phyloP scores from a whole-genome alignment of 2,329 filamentous ascomycete genomes.

The Trichoderma sp. region DNA sequence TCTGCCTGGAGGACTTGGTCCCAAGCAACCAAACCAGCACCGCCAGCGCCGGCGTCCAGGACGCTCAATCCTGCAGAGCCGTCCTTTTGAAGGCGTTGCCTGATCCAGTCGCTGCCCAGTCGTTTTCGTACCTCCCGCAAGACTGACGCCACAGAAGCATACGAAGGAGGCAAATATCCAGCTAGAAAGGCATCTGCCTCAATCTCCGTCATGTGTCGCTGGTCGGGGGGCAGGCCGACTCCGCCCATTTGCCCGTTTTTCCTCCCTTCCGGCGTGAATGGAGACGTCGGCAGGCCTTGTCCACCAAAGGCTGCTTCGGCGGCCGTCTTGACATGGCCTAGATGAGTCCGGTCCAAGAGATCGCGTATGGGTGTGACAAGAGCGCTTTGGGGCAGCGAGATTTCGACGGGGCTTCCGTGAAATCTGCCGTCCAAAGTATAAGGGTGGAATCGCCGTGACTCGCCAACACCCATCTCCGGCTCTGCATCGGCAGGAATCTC shows the following conservation, averaged over 20 bases:
- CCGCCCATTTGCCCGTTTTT: conserved; percentile 62
- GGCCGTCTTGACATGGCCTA: conserved; percentile 72
- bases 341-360: conserved; percentile 67
- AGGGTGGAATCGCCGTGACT: conserved; percentile 65
- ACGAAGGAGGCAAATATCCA: conserved; percentile 68
- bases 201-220: conserved; percentile 70
- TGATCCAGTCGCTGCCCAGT: conserved; percentile 70
- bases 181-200: conserved; percentile 74
- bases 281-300: conserved; percentile 71
- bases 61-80: conserved; percentile 61
- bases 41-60: conserved; percentile 73
- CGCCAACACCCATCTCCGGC: conserved; percentile 33
- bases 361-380: conserved; percentile 70
- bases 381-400: conserved; percentile 70
- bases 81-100: conserved; percentile 60
- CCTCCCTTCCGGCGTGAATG: conserved; percentile 64
- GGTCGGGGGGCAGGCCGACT: conserved; percentile 64
- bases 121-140: conserved; percentile 74
- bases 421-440: conserved; percentile 75
- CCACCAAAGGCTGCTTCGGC: conserved; percentile 79
- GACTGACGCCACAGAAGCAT: conserved; percentile 66
- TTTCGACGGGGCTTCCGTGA: conserved; percentile 69
- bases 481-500: conserved; percentile 35
- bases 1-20: conserved; percentile 78
- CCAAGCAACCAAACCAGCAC: conserved; percentile 74